Base-by-base conservation (phyloP, 1,284 basidiomycete species). In the Ganoderma sinense region DNA sequence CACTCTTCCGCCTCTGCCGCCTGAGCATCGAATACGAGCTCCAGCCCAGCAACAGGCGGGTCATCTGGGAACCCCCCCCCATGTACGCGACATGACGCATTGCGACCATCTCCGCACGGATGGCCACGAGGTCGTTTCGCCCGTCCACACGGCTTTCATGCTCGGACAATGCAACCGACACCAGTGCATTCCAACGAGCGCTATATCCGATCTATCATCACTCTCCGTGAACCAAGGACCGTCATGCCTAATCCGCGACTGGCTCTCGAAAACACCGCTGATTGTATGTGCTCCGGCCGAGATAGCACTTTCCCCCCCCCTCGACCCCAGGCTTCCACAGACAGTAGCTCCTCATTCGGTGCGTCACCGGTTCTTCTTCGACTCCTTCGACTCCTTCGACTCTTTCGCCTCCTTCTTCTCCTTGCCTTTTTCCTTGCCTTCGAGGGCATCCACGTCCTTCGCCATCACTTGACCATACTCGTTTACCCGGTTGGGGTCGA, bases 401-500 rank as follows among this genome's bases (percentile, higher is more conserved):
- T 31, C 29, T n/a, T n/a, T 39, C 36, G 36, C 36, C 36, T 39
- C 36, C 36, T 39, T 56, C 58, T 36, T 23, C 58, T 11, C 40
- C 59, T 29, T 40, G 69, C 65, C 67, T 59, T 72, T 74, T 61
- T 74, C 69, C 72, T 74, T 79, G 75, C 75, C 80, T 73, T 84
- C 83, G 70, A 78, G 81, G 62, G 79, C 82, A 74, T 86, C 84
- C 66, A 81, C 85, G 76, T 88, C 89, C 65, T 82, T 81, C 48
- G 76, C 82, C 82, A 91, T 82, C 75, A 96, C 91, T 83, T 97
- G 94, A 68, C 97, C 97, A 79, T 96, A 98, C 84, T 99, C 97
- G 82, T 99, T 99, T 74, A 95, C 88, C 74, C 97, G 92, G 75
- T 93, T 94, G 75, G 92, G 94, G 84, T 99, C 97, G 77, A 98